Percentiles rank a stretch among this genome's conserved stretches.
Evolutionary conservation across 164 flowering plant species (phyloP).

Genomic region (Vitis rotundifolia): DNA sequence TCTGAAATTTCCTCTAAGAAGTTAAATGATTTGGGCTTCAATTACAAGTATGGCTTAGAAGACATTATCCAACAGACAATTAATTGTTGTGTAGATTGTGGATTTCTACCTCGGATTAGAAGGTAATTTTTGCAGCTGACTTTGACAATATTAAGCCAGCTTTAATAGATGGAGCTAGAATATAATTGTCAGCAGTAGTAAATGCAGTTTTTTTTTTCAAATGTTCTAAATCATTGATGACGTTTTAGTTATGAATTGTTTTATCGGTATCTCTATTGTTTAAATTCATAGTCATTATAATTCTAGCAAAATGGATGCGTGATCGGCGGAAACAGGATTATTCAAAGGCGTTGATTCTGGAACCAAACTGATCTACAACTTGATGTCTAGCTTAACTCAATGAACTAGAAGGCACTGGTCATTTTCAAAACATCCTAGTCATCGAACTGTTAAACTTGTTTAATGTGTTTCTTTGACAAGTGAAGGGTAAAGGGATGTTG

Average conservation of each 20-base stretch:
- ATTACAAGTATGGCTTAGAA: conserved; percentile 44
- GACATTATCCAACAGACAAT: conserved; percentile 52
- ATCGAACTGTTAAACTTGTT: too few species aligned
- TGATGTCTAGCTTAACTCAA: neutral
- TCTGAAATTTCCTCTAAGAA: conserved; percentile 58
- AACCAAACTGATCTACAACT: neutral
- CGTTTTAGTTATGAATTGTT: conserved; percentile 4
- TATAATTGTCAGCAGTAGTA: neutral
- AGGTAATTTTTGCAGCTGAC: conserved; percentile 1
- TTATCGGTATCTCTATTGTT: neutral
- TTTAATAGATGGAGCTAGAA: neutral
- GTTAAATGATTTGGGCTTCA: conserved; percentile 60
- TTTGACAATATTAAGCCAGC: conserved; percentile 1
- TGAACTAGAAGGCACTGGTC: neutral
- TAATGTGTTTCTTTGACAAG: too few species aligned
- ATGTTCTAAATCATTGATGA: neutral
- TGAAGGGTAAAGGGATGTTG: too few species aligned
- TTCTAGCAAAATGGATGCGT: neutral
- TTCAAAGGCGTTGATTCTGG: neutral
- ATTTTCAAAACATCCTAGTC: neutral
- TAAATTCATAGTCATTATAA: neutral
- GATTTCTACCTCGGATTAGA: conserved; percentile 35
- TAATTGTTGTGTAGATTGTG: conserved; percentile 34
- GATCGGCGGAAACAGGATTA: neutral
- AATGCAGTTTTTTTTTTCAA: neutral